These are phyloP conservation scores for Pseudogymnoascus destructans DNA, from an alignment of 2,329 filamentous ascomycete genomes.

Conservation along the genomic window DNA sequence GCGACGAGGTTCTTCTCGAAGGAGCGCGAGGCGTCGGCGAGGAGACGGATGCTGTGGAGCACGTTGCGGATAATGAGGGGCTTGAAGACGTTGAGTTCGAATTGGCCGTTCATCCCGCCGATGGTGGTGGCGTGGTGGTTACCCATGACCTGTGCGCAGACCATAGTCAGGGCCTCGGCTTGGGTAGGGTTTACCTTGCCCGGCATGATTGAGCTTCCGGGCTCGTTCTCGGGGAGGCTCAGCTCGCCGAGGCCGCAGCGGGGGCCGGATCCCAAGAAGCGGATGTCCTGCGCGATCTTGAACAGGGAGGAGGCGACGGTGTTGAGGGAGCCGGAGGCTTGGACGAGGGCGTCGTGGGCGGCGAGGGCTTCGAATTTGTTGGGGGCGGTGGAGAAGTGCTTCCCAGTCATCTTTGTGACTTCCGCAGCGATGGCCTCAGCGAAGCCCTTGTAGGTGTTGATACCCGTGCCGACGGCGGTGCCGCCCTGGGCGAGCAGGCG, in stretches of 20 bases:
- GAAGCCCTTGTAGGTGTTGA: constrained; percentile 96
- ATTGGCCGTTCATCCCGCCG: constrained; percentile 93
- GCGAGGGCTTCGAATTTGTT: constrained; percentile 99
- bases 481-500: constrained; percentile 85
- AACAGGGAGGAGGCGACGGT: constrained; percentile 81
- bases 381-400: constrained; percentile 85
- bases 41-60: constrained; percentile 77
- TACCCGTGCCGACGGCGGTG: constrained; percentile 90
- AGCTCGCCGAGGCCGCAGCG: constrained; percentile 93
- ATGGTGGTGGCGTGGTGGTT: constrained; percentile 91
- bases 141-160: constrained; percentile 94
- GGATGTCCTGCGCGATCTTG: constrained; percentile 97
- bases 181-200: constrained; percentile 99
- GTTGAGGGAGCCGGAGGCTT: constrained; percentile 87
- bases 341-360: constrained; percentile 88
- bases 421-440: constrained; percentile 85
- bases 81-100: constrained; percentile 98
- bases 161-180: constrained; percentile 95
- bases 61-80: constrained; percentile 91
- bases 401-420: constrained; percentile 84
- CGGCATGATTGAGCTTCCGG: constrained; percentile 95
- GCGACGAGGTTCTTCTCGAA: constrained; percentile 89
- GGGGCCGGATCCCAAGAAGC: constrained; percentile 90
- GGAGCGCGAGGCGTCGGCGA: constrained; percentile 84
- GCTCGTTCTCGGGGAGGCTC: constrained; percentile 91